Evolutionary conservation across 163 green algal species (phyloP).

Genomic region (Chlamydomonas reinhardtii): DNA sequence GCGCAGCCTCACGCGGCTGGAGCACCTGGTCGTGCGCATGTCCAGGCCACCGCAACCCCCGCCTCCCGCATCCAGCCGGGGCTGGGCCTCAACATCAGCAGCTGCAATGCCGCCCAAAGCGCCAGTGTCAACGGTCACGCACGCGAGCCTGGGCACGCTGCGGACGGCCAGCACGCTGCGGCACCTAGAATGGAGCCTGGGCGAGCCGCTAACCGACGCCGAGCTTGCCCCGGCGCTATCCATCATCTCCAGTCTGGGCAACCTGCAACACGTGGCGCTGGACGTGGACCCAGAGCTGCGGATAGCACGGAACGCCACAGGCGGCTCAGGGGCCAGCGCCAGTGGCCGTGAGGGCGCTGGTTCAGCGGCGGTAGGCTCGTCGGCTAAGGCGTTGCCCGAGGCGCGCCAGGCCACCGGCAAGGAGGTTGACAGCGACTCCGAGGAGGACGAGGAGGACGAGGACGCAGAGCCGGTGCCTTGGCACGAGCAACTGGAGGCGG

Average conservation of each 20-base stretch:
- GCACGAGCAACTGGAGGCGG: conserved; percentile 16
- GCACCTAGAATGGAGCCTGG: conserved; percentile 41
- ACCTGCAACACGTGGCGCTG: conserved; percentile 36
- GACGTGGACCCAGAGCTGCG: conserved; percentile 23
- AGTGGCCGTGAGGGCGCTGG: no score
- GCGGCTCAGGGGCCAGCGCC: not conserved
- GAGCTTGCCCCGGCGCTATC: not conserved
- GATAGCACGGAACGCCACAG: not conserved
- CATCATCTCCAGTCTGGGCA: not conserved
- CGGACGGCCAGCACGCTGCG: conserved; percentile 3
- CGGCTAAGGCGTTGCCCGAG: not conserved
- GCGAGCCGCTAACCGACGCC: not conserved
- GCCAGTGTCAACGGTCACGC: not conserved
- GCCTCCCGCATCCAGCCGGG: not conserved
- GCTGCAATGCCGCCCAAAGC: not conserved
- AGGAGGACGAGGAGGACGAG: not conserved
- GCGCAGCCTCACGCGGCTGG: conserved; percentile 24
- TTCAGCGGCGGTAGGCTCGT: not conserved
- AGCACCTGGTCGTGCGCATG: conserved; percentile 17
- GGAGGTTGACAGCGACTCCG: not conserved
- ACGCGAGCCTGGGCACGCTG: conserved; percentile 11
- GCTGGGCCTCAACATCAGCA: not conserved
- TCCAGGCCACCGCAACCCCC: not conserved
- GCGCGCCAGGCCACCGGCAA: no score
- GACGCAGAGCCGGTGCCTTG: not conserved